Conservation (phyloP, 2,329 filamentous ascomycete species). For the Chalaropsis thielavioides region DNA sequence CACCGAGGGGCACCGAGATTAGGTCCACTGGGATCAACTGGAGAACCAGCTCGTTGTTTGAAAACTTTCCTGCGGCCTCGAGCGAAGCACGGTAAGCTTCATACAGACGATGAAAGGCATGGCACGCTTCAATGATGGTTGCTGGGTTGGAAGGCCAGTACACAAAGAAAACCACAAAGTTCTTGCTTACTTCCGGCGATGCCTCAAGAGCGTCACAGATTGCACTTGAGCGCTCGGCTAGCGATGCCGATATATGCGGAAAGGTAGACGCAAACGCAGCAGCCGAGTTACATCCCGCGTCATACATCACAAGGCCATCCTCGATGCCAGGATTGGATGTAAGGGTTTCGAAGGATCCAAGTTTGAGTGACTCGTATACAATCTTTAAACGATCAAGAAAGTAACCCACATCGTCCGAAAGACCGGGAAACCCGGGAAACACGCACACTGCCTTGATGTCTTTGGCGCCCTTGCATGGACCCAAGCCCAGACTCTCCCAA, state of each 20-base stretch:
- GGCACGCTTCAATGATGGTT: conserved; percentile 55
- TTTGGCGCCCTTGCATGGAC: conserved; percentile 56
- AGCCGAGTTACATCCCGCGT: conserved; percentile 2
- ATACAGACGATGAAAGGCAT: conserved; percentile 58
- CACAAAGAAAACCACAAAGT: conserved; percentile 62
- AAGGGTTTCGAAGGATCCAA: conserved; percentile 49
- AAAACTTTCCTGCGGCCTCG: not conserved
- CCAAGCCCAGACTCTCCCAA: conserved; percentile 68
- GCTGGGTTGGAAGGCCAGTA: conserved; percentile 50
- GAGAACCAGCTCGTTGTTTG: conserved; percentile 27
- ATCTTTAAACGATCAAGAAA: conserved; percentile 56
- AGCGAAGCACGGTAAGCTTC: conserved; percentile 31
- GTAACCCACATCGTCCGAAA: conserved; percentile 43
- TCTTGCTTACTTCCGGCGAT: conserved; percentile 34
- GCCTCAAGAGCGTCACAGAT: conserved; percentile 27
- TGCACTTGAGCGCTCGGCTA: conserved; percentile 31
- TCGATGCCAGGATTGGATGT: conserved; percentile 30
- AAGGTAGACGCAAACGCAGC: not conserved
- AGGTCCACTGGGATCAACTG: conserved; percentile 58
- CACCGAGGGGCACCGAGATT: conserved; percentile 47
- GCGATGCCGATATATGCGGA: conserved; percentile 23
- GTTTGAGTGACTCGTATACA: conserved; percentile 57
- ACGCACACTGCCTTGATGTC: conserved; percentile 57
- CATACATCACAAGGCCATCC: conserved; percentile 31
- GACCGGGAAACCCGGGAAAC: conserved; percentile 49